phyloP scores from a whole-genome alignment of 2,329 filamentous ascomycete species.

The Apiospora saccharicola region DNA sequence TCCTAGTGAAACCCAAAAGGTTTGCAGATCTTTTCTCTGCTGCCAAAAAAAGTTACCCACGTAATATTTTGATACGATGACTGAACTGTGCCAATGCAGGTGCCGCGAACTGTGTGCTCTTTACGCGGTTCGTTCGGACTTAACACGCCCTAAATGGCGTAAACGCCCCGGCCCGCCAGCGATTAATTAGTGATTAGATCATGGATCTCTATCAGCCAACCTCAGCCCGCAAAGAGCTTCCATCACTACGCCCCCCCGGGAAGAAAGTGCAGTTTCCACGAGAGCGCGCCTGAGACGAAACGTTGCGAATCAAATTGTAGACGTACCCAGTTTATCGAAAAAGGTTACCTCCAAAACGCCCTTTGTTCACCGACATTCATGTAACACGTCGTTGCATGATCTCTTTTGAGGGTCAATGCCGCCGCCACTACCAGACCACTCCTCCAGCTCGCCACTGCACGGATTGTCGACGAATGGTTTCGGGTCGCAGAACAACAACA shows the following conservation, averaged over 20 bases:
- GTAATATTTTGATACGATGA: not conserved
- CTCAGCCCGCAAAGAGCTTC: not conserved
- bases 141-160: slow-evolving; percentile 4
- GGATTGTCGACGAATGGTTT: slow-evolving; percentile 35
- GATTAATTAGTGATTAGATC: not conserved
- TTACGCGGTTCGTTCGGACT: slow-evolving; percentile 16
- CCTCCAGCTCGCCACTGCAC: slow-evolving; percentile 41
- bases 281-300: not conserved
- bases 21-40: not conserved
- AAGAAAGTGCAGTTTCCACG: not conserved
- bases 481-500: slow-evolving; percentile 34
- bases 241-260: not conserved
- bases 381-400: slow-evolving; percentile 27
- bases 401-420: slow-evolving; percentile 27
- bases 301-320: not conserved
- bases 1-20: not conserved
- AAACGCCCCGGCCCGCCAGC: not conserved
- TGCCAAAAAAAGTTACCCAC: too few species aligned
- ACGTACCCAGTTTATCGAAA: not conserved
- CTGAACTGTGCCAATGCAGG: not conserved
- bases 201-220: not conserved
- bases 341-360: not conserved
- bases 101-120: slow-evolving; percentile 8
- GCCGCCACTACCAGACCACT: slow-evolving; percentile 36
- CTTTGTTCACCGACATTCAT: slow-evolving; percentile 24